Base-by-base conservation (phyloP, 2,329 filamentous ascomycete genomes). In the Intubia oerlemansii region DNA sequence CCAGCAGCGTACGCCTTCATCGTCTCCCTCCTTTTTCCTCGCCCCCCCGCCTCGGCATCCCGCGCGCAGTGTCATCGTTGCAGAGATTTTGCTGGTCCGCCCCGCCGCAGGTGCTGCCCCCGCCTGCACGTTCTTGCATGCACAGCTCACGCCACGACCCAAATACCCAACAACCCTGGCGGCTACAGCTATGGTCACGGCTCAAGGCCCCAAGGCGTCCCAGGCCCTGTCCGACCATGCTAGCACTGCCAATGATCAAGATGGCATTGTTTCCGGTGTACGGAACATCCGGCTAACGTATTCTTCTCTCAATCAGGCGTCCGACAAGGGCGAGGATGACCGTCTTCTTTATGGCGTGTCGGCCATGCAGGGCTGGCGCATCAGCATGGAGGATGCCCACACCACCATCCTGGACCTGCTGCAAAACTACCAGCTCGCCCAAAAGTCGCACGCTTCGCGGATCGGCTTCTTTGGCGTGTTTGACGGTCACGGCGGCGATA, bases 331-430 rank as follows among this genome's bases (percentile, higher is more conserved):
- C 54, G 73, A 81, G 57, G 84, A 95, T 78, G 82, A 91, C 40
- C 74, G 80, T 49, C 71, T 92, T 49, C 56, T 88, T 49, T 98
- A 79, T 53, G 88, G 88, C 48, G 72, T 95, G 40, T 98, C 88
- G 40, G 82, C 82, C 54, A 98, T 98, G 88, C 88, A 98, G 57
- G 88, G 88, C 61, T 98, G 88, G 88, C 78, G 88, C 58, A 95
- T 98, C 57, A 92, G 80, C 61, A 98, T 98, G 88, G 88, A 98
- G 53, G 88, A 98, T 51, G 73, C 88, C 38, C 88, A 98, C 57
- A 80, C 79, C 36, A 67, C 78, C 32, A 59, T 95, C 29, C 76
- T 98, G 48, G 80, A 95, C 52, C 69, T 95, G 41, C 68, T 88
- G 45, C 59, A 69, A 35, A 44, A 49, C 33, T 44, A 53, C 33